Conservation (phyloP, 495 filamentous ascomycete species). For the Xylaria telfairii region DNA sequence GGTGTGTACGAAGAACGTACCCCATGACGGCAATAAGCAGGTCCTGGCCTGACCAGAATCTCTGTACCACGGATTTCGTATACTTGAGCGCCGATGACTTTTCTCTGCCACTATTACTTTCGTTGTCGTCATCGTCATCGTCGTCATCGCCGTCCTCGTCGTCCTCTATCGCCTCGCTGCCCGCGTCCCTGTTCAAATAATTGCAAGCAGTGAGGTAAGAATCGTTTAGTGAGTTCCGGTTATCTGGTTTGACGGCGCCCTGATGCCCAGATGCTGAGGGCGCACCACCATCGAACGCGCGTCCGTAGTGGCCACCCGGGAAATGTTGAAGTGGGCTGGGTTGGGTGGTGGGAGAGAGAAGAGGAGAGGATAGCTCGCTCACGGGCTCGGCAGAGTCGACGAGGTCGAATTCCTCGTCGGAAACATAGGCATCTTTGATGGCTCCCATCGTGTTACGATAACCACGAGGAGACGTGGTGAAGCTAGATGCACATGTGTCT, state of each 20-base stretch:
- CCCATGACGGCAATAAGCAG: slow-evolving; percentile 38
- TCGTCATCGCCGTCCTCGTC: background rate
- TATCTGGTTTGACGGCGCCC: background rate
- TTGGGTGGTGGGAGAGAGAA: slow-evolving; percentile 2
- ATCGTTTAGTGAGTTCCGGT: background rate
- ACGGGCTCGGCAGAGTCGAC: slow-evolving; percentile 16
- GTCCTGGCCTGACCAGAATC: slow-evolving; percentile 21
- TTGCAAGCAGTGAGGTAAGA: background rate
- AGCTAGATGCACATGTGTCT: background rate
- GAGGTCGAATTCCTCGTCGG: slow-evolving; percentile 23
- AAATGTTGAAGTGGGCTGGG: background rate
- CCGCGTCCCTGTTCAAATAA: background rate
- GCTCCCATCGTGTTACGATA: background rate
- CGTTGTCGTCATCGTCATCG: too few species aligned
- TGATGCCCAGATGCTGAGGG: background rate
- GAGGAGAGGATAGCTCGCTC: slow-evolving; percentile 11
- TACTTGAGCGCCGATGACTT: background rate
- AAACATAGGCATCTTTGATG: background rate
- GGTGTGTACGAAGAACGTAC: slow-evolving; percentile 23
- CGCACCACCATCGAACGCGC: background rate
- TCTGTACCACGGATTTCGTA: slow-evolving; percentile 16
- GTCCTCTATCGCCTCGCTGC: background rate
- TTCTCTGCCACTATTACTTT: background rate
- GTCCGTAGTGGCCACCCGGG: slow-evolving; percentile 4
- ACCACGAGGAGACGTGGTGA: background rate